These are phyloP conservation scores for Nannochloropsis gaditana DNA, from an alignment of 108 stramenopile genomes.

Conservation along the genomic window DNA sequence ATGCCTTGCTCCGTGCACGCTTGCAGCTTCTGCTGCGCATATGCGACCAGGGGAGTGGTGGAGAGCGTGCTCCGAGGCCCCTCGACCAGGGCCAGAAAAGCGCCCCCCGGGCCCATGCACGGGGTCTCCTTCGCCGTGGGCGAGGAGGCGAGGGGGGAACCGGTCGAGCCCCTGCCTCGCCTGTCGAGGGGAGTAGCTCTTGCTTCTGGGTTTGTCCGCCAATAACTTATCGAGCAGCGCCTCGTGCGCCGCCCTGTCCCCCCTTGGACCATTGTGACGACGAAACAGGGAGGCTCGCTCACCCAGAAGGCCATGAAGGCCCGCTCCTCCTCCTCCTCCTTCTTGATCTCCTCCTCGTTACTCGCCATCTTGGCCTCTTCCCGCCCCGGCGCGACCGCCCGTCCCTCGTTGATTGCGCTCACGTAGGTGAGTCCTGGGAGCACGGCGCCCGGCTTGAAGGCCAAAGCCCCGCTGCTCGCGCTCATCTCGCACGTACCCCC, in stretches of 20 bases:
- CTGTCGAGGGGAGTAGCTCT: neutral
- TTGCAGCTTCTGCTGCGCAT: neutral
- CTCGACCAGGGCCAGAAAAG: neutral
- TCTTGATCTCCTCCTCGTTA: neutral
- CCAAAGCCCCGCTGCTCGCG: neutral
- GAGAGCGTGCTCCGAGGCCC: neutral
- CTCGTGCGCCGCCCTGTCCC: neutral
- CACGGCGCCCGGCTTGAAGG: neutral
- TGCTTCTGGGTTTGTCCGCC: neutral
- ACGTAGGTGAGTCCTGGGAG: neutral
- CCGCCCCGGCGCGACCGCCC: neutral
- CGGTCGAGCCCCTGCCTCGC: neutral
- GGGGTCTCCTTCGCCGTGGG: neutral
- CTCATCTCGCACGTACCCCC: neutral
- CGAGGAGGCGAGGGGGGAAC: neutral
- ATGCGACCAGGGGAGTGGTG: neutral
- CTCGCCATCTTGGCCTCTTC: neutral
- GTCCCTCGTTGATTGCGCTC: slow-evolving; percentile 1
- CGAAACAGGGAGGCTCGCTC: neutral
- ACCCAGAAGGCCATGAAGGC: neutral
- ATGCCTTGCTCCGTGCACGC: neutral
- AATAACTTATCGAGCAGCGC: neutral
- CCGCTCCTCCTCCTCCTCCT: slow-evolving; percentile 6
- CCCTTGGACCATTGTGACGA: neutral
- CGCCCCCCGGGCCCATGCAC: neutral